A percentile compares a stretch with the other conserved stretches of the same genome.
These are phyloP conservation scores for Thuidium tamariscinum DNA, from an alignment of 225 moss, liverwort and hornwort species.

Conservation along the genomic window DNA sequence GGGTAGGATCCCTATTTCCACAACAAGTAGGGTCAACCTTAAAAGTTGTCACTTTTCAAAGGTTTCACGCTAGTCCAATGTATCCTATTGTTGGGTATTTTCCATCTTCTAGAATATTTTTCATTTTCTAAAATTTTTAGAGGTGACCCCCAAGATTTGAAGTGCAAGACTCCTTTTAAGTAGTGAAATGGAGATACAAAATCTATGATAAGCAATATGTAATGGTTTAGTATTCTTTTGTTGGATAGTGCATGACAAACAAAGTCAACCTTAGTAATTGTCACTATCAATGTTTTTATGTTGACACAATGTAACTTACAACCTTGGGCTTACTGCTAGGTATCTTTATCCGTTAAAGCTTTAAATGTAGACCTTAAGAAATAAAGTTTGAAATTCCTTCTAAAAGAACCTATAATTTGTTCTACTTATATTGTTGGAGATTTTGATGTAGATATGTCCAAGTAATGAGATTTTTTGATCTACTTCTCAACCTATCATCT, in stretches of 20 bases:
- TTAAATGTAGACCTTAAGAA: not conserved
- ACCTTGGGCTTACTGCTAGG: too few species aligned
- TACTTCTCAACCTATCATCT: too few species aligned
- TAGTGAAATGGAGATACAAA: not conserved
- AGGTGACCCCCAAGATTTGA: not conserved
- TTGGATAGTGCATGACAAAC: accelerated
- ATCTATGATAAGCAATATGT: not conserved
- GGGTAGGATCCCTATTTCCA: not conserved
- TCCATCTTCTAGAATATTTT: not conserved
- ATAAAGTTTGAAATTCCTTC: not conserved
- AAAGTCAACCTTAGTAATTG: not conserved
- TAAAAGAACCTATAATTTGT: not conserved
- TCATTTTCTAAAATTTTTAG: not conserved
- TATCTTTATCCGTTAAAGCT: not conserved
- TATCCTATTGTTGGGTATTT: not conserved
- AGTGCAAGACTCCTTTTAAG: accelerated
- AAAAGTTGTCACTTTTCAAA: not conserved
- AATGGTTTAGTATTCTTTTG: not conserved
- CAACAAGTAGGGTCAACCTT: not conserved
- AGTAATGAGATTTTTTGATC: too few species aligned
- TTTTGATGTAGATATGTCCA: too few species aligned
- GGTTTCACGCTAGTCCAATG: accelerated
- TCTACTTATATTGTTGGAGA: not conserved
- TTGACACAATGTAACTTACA: not conserved
- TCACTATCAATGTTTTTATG: not conserved